Conservation (phyloP, 2,329 filamentous ascomycete species). For the Daldinia sp. region DNA sequence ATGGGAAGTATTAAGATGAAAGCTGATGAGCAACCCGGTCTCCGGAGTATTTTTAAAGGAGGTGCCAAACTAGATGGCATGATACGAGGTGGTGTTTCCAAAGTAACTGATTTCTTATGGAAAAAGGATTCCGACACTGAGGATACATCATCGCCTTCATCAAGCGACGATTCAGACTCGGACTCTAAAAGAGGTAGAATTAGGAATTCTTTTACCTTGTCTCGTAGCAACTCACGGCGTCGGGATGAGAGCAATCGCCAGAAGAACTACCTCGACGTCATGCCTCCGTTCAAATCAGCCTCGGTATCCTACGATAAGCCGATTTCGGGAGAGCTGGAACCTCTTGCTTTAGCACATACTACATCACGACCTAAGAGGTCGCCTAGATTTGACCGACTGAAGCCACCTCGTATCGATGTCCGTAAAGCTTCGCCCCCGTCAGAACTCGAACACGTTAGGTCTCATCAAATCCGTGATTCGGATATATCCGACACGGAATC, state of each 20-base stretch:
- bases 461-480: conserved; percentile 46
- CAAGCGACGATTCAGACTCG: conserved; percentile 63
- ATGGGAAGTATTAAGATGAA: conserved; percentile 62
- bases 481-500: conserved; percentile 58
- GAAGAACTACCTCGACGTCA: conserved; percentile 64
- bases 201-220: conserved; percentile 54
- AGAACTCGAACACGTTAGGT: conserved; percentile 41
- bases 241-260: conserved; percentile 51
- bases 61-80: conserved; percentile 76
- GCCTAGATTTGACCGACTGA: conserved; percentile 61
- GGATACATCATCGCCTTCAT: conserved; percentile 54
- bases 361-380: conserved; percentile 56
- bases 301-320: conserved; percentile 47
- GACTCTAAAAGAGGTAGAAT: conserved; percentile 58
- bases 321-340: conserved; percentile 36
- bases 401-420: conserved; percentile 63
- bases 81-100: conserved; percentile 70
- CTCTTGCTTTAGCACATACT: conserved; percentile 25
- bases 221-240: conserved; percentile 52
- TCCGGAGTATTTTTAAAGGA: conserved; percentile 83
- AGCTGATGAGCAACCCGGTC: conserved; percentile 64
- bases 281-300: conserved; percentile 63
- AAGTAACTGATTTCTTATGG: conserved; percentile 69
- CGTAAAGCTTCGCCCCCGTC: conserved; percentile 56
- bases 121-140: conserved; percentile 60